Base-by-base conservation (phyloP, 1,139 yeast species). In the Magnusiomyces clavatus region DNA sequence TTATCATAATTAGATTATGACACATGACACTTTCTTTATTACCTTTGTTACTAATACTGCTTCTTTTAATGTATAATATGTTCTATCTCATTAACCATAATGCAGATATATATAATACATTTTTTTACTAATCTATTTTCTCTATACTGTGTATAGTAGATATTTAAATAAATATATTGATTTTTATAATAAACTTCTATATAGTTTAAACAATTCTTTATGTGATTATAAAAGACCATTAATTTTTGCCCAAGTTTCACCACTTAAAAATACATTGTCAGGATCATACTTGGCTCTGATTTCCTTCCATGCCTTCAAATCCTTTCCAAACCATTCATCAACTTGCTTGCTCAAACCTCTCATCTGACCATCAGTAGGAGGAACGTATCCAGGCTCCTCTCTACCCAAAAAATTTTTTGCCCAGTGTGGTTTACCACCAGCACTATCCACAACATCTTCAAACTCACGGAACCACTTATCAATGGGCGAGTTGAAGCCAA, bases 381-480 rank as follows among this genome's bases (percentile, higher is more conserved):
- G 20, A n/a, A 17, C n/a, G 13, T 13, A 11, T 20, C n/a, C 43
- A 17, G 35, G 13, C 10, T 41, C 54, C 8, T 47, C 46, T 11
- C 52, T 49, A 2, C 96, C 96, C 58, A 89, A 76, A 66, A 89
- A 92, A 69, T 90, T 90, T 74, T 92, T 92, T n/a, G 98, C 98
- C 98, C 98, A 92, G 67, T 92, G 98, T 1, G 98, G 98, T 65
- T 83, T 86, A 48, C 98, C 98, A 42, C 86, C 90, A 20, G 85
- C 90, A 38, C 78, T 80, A 51, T 76, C 75, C 75, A 90, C 75
- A 1, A 87, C 78, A 54, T 78, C 77, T 68, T 92, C 98, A 67
- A 92, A 92, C n/a, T 75, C 74, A 50, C 78, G 77, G 69, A 78
- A 92, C 96, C 97, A 92, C 58, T 80, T 76, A 54, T 81, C 82